Evolutionary conservation across 441 rosid species (phyloP).

Genomic region (Kokia cookei): DNA sequence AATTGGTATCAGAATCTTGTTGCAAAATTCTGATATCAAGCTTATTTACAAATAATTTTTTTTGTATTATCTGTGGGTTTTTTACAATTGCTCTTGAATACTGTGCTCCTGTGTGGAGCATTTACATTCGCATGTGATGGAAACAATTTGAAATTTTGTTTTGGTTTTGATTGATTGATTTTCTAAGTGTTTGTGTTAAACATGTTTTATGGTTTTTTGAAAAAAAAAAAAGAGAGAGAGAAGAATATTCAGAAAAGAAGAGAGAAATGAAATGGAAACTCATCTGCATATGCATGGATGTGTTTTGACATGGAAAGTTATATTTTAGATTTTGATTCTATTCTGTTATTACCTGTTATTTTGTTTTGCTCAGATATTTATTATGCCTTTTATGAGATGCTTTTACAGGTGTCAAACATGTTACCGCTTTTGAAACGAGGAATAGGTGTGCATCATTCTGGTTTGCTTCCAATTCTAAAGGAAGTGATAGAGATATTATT

Average conservation of each 20-base stretch:
- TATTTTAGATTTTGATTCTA: not conserved
- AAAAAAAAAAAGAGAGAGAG: not conserved
- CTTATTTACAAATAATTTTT: not conserved
- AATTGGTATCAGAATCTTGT: not conserved
- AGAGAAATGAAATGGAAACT: not conserved
- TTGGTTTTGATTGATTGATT: not conserved
- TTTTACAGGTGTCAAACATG: constrained; percentile 78
- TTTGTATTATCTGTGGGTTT: not conserved
- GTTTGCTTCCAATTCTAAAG: constrained; percentile 94
- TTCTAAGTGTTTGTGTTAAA: not conserved
- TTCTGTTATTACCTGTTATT: not conserved
- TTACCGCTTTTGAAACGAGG: constrained; percentile 96
- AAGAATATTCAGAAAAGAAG: not conserved
- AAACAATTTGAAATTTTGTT: not conserved
- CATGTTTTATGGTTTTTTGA: not conserved
- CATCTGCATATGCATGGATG: not conserved
- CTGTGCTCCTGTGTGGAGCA: not conserved
- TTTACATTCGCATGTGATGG: not conserved
- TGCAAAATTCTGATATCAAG: not conserved
- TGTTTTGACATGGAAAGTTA: not conserved
- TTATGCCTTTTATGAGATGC: constrained; percentile 8
- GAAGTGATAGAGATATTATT: constrained; percentile 97
- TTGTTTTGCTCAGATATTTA: not conserved
- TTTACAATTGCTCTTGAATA: not conserved
- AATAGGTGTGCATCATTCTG: constrained; percentile 98